Evolutionary conservation across 768 basidiomycete genomes (phyloP).

Genomic region (Termitomyces sp.): DNA sequence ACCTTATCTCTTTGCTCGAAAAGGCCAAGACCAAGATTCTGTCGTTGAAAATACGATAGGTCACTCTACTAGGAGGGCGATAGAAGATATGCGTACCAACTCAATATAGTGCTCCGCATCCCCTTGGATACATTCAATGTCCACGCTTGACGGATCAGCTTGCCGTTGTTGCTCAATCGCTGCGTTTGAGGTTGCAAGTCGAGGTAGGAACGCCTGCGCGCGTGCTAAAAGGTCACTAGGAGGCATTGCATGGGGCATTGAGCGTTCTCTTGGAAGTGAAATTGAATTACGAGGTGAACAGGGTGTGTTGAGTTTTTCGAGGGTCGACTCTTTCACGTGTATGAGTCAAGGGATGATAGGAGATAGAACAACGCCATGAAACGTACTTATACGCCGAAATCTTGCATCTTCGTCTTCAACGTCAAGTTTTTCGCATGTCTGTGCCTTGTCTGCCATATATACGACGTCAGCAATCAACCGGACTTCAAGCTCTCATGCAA

Average conservation of each 20-base stretch:
- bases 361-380: background rate
- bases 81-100: constrained; percentile 39
- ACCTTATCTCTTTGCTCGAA: constrained; percentile 36
- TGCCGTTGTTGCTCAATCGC: constrained; percentile 36
- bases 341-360: background rate
- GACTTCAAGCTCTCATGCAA: background rate
- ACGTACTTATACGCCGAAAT: constrained; percentile 9
- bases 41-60: background rate
- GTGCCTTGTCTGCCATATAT: background rate
- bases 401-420: constrained; percentile 9
- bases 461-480: background rate
- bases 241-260: constrained; percentile 23
- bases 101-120: constrained; percentile 52
- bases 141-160: constrained; percentile 49
- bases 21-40: constrained; percentile 64
- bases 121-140: constrained; percentile 59
- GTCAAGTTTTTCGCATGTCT: constrained; percentile 4
- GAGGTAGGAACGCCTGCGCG: constrained; percentile 62
- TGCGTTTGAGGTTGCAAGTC: constrained; percentile 60
- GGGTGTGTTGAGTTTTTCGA: constrained; percentile 9
- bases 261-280: background rate
- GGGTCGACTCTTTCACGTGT: constrained; percentile 2
- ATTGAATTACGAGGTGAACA: background rate
- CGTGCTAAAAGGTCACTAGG: constrained; percentile 54
- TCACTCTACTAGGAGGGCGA: background rate